phyloP scores from a whole-genome alignment of 1,139 yeast species.

The Pichia norvegensis region DNA sequence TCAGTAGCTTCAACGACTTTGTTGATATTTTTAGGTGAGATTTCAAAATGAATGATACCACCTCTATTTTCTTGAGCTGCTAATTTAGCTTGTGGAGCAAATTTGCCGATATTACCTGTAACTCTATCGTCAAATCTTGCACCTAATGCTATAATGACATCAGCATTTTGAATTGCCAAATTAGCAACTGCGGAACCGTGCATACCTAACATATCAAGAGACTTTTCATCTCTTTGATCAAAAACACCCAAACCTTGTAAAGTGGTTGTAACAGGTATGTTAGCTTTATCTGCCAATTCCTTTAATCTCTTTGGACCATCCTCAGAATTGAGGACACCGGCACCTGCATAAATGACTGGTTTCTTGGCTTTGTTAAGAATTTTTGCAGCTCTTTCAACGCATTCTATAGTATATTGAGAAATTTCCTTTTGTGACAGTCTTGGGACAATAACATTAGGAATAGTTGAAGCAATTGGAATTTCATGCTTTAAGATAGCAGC shows the following conservation, averaged over 20 bases:
- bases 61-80: constrained; percentile 89
- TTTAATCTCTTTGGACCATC: constrained; percentile 76
- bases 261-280: constrained; percentile 93
- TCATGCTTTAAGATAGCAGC: constrained; percentile 82
- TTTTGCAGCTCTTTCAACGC: constrained; percentile 69
- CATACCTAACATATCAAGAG: constrained; percentile 96
- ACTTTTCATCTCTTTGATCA: constrained; percentile 85
- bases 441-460: constrained; percentile 74
- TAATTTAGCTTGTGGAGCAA: constrained; percentile 87
- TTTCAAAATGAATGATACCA: constrained; percentile 94
- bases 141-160: constrained; percentile 86
- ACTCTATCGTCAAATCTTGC: constrained; percentile 98
- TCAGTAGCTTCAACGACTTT: constrained; percentile 96
- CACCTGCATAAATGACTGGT: constrained; percentile 88
- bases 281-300: constrained; percentile 83
- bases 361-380: constrained; percentile 75
- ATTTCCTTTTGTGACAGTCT: constrained; percentile 66
- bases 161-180: constrained; percentile 88
- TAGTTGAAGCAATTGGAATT: constrained; percentile 76
- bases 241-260: constrained; percentile 90
- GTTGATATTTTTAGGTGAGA: constrained; percentile 92
- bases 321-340: constrained; percentile 72
- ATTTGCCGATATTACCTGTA: constrained; percentile 74
- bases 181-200: constrained; percentile 96
- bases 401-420: constrained; percentile 68